phyloP scores from a whole-genome alignment of 169 alveolate genomes.

The Plasmodium chabaudi region DNA sequence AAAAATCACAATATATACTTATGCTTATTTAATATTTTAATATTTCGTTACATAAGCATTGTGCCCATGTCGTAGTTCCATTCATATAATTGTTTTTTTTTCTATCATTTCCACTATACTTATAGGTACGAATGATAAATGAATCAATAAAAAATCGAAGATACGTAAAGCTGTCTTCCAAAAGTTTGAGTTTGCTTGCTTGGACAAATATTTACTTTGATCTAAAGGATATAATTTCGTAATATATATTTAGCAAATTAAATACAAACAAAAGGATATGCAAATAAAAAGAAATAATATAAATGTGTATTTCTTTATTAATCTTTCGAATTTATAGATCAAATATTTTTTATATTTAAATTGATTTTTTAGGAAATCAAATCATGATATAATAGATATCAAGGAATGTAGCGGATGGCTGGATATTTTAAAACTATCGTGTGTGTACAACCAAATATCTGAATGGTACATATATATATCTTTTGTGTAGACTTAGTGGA shows the following conservation, averaged over 20 bases:
- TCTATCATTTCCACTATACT: not conserved
- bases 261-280: conserved; percentile 1
- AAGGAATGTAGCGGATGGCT: conserved; percentile 60
- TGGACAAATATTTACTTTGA: conserved; percentile 71
- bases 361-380: conserved; percentile 38
- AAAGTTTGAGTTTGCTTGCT: conserved; percentile 71
- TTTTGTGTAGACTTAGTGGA: not conserved
- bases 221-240: conserved; percentile 57
- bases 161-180: conserved; percentile 51
- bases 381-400: conserved; percentile 50
- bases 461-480: conserved; percentile 35
- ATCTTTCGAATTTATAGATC: not conserved
- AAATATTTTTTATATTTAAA: not conserved
- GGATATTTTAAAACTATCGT: conserved; percentile 63
- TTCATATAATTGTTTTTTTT: too few relatives aligned
- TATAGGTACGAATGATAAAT: conserved; percentile 69
- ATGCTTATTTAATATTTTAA: not conserved
- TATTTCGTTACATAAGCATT: not conserved
- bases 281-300: not conserved
- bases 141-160: conserved; percentile 73
- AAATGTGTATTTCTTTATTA: not conserved
- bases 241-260: conserved; percentile 4
- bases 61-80: not conserved
- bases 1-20: not conserved
- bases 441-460: conserved; percentile 69